A percentile compares a stretch with the other conserved stretches of the same genome.
These are phyloP conservation scores for Gnomoniopsis smithogilvyi DNA, from an alignment of 2,329 filamentous ascomycete species.

Conservation along the genomic window DNA sequence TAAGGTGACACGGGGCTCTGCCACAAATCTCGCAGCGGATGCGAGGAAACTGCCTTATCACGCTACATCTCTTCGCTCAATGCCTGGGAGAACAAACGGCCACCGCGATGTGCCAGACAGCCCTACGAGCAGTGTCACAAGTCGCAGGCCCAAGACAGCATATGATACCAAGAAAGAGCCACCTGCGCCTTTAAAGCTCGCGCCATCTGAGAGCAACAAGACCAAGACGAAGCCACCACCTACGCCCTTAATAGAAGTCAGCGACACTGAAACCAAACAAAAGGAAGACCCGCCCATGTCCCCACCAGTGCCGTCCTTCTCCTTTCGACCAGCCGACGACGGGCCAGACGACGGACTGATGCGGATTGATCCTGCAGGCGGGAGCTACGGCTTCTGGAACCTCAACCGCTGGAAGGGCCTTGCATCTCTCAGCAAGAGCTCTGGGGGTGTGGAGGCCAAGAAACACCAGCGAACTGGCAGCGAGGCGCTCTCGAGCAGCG, in stretches of 20 bases:
- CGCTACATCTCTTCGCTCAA: constrained; percentile 24
- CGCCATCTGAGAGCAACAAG: constrained; percentile 11
- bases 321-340: constrained; percentile 40
- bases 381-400: constrained; percentile 55
- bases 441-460: constrained; percentile 9
- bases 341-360: constrained; percentile 33
- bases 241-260: constrained; percentile 5
- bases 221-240: constrained; percentile 20
- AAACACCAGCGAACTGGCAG: constrained; percentile 13
- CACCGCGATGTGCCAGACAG: constrained; percentile 12
- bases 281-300: constrained; percentile 23
- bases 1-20: constrained; percentile 37
- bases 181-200: constrained; percentile 2
- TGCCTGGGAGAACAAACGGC: background rate
- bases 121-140: constrained; percentile 19
- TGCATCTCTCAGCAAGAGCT: constrained; percentile 30
- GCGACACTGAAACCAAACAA: constrained; percentile 15
- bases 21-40: constrained; percentile 42
- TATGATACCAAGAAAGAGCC: background rate
- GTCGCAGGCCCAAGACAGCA: constrained; percentile 9
- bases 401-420: constrained; percentile 50
- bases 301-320: constrained; percentile 56
- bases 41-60: constrained; percentile 42
- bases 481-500: constrained; percentile 1
- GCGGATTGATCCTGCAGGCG: constrained; percentile 35